Evolutionary conservation across 164 flowering plant species (phyloP).

Genomic region (Houttuynia cordata): DNA sequence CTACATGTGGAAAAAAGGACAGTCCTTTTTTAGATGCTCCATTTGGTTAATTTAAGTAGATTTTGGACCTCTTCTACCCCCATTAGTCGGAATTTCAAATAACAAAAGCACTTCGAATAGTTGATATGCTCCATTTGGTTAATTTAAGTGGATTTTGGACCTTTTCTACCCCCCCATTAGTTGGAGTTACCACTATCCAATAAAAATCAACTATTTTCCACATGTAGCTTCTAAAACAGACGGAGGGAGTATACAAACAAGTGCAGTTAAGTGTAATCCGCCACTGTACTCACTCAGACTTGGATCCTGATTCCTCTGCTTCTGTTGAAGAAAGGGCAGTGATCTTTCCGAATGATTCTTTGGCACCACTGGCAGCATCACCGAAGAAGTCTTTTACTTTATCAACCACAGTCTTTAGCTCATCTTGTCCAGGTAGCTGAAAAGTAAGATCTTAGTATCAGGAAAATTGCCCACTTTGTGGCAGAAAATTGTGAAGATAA

Average conservation of each 20-base stretch:
- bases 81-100: too few species aligned
- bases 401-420: constrained; percentile 80
- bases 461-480: not conserved
- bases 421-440: constrained; percentile 71
- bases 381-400: constrained; percentile 88
- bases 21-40: too few species aligned
- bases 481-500: not conserved
- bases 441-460: constrained; percentile 5
- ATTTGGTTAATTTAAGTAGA: too few species aligned
- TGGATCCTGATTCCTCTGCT: constrained; percentile 33
- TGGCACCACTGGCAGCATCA: constrained; percentile 37
- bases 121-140: too few species aligned
- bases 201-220: too few species aligned
- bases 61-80: too few species aligned
- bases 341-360: constrained; percentile 86
- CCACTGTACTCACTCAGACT: constrained; percentile 43
- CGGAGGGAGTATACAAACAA: not conserved
- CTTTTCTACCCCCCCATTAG: too few species aligned
- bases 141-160: too few species aligned
- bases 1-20: too few species aligned
- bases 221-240: too few species aligned
- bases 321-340: constrained; percentile 33
- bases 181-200: too few species aligned
- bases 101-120: too few species aligned
- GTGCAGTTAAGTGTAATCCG: not conserved